A percentile compares a stretch with the other conserved stretches of the same genome.
phyloP scores from a whole-genome alignment of 1,284 basidiomycete species.

The Porodaedalea pini region DNA sequence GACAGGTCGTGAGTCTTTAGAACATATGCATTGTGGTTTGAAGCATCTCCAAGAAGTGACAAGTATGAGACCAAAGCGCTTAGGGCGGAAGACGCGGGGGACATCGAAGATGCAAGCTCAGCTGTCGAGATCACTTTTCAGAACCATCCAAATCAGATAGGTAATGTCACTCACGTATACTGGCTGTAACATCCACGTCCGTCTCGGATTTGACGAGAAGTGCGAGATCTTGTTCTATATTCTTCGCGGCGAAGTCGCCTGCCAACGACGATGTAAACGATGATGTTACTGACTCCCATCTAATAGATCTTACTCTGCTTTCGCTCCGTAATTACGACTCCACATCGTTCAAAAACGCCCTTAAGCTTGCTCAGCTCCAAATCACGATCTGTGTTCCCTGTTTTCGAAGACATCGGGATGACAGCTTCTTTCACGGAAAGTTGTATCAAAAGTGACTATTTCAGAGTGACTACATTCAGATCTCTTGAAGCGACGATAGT shows the following conservation, averaged over 20 bases:
- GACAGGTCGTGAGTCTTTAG: conserved; percentile 88
- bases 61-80: conserved; percentile 85
- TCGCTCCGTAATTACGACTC: conserved; percentile 85
- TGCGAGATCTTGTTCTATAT: conserved; percentile 81
- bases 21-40: conserved; percentile 80
- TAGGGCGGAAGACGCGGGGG: conserved; percentile 72
- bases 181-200: conserved; percentile 44
- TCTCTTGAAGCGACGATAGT: conserved; percentile 72
- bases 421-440: conserved; percentile 95
- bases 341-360: conserved; percentile 85
- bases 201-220: conserved; percentile 53
- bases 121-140: conserved; percentile 40
- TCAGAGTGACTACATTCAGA: not conserved
- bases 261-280: not conserved
- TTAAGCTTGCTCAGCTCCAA: conserved; percentile 84
- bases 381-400: conserved; percentile 74
- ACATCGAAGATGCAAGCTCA: conserved; percentile 68
- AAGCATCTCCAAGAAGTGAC: conserved; percentile 74
- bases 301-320: conserved; percentile 62
- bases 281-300: not conserved
- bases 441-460: conserved; percentile 90
- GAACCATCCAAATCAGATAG: not conserved
- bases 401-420: conserved; percentile 62
- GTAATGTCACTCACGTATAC: conserved; percentile 41
- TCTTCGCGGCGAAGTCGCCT: conserved; percentile 85